Conservation (phyloP, 306 rosid species). For the Lupinus albus region DNA sequence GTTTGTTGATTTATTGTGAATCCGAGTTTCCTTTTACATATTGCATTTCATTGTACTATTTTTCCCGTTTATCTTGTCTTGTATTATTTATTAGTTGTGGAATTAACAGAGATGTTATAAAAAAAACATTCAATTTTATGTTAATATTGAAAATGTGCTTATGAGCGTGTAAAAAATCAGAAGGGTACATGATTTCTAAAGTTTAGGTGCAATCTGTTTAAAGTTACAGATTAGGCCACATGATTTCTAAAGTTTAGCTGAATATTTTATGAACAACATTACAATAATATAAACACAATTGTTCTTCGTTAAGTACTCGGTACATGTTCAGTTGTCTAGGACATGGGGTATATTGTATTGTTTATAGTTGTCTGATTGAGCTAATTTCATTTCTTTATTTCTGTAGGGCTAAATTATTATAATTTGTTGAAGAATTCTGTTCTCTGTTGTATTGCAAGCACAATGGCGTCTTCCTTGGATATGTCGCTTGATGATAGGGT, state of each 20-base stretch:
- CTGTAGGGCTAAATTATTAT: constrained; percentile 33
- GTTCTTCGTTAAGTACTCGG: background rate
- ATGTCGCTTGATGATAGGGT: constrained; percentile 89
- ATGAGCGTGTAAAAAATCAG: background rate
- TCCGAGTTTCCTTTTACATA: too few relatives aligned
- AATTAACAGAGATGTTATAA: too few relatives aligned
- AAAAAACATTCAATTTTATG: background rate
- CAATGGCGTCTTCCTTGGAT: constrained; percentile 84
- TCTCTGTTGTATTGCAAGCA: constrained; percentile 12
- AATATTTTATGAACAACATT: background rate
- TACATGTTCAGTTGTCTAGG: background rate
- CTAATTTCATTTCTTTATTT: background rate
- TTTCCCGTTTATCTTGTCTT: too few relatives aligned
- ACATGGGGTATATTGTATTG: background rate
- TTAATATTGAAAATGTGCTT: background rate
- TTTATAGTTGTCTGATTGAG: background rate
- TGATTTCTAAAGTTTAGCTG: background rate
- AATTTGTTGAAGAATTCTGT: constrained; percentile 29
- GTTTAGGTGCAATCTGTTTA: background rate
- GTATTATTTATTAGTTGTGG: background rate
- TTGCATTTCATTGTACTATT: too few relatives aligned
- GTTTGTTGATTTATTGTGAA: too few relatives aligned
- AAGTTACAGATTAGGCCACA: background rate
- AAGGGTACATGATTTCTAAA: too few relatives aligned
- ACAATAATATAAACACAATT: background rate